Percentiles rank a stretch among this genome's conserved stretches.
Conservation (phyloP, 768 basidiomycete genomes). For the Leucosporidium scottii region DNA sequence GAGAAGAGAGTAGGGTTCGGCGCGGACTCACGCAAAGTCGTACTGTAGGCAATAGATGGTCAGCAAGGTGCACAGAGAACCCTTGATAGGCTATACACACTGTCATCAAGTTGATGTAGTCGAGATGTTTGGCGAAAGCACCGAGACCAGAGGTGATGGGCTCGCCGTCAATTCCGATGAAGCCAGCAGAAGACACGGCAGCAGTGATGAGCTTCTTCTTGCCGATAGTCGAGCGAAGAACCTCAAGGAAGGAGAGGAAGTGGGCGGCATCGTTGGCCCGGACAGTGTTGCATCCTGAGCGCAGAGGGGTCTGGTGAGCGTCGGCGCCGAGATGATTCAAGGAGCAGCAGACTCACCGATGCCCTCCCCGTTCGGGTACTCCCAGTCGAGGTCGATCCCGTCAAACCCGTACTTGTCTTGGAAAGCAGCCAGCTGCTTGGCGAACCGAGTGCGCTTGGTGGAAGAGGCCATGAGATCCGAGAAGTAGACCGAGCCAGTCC, state of each 20-base stretch:
- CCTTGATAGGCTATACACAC: constrained; percentile 56
- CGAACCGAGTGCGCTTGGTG: constrained; percentile 53
- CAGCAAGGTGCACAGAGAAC: constrained; percentile 54
- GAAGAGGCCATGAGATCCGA: constrained; percentile 59
- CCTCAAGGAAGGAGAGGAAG: constrained; percentile 64
- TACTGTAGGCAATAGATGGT: constrained; percentile 49
- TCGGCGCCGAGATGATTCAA: neutral
- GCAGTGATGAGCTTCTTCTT: constrained; percentile 60
- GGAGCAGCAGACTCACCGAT: neutral
- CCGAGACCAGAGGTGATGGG: constrained; percentile 57
- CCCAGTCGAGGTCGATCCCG: constrained; percentile 66
- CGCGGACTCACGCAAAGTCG: constrained; percentile 64
- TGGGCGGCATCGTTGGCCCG: constrained; percentile 58
- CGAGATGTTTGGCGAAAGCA: constrained; percentile 59
- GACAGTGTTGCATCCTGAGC: constrained; percentile 52
- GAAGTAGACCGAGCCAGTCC: constrained; percentile 75
- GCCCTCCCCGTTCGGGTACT: constrained; percentile 1
- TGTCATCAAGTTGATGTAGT: constrained; percentile 82
- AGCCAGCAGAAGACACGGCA: constrained; percentile 67
- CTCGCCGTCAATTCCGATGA: constrained; percentile 54
- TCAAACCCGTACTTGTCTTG: constrained; percentile 61
- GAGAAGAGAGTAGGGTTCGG: constrained; percentile 46
- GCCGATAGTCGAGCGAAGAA: constrained; percentile 60
- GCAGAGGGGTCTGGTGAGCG: neutral
- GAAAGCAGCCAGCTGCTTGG: constrained; percentile 52